A percentile compares a stretch with the other conserved stretches of the same genome.
These are phyloP conservation scores for Penstemon newberryi DNA, from an alignment of 257 asterid species.

Conservation along the genomic window DNA sequence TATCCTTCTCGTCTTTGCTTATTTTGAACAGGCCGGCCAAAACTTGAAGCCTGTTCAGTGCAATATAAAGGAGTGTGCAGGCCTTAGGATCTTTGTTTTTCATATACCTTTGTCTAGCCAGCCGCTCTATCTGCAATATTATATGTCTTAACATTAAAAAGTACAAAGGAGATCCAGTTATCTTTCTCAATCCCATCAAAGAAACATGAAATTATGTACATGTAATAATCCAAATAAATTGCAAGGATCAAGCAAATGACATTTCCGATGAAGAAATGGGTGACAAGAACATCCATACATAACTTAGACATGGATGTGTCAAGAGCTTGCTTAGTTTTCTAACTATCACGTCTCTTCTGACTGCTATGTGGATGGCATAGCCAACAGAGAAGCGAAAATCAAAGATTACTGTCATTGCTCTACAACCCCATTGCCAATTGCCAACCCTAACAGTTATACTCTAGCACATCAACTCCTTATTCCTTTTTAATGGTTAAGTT, in stretches of 20 bases:
- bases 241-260: too few species aligned
- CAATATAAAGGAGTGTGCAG: slow-evolving; percentile 85
- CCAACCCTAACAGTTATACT: not conserved
- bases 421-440: slow-evolving; percentile 16
- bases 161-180: slow-evolving; percentile 7
- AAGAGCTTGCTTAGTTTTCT: slow-evolving; percentile 13
- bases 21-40: slow-evolving; percentile 91
- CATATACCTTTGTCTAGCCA: slow-evolving; percentile 85
- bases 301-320: slow-evolving; percentile 19
- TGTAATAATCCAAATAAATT: too few species aligned
- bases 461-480: not conserved
- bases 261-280: too few species aligned
- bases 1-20: slow-evolving; percentile 93
- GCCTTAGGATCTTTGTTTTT: slow-evolving; percentile 89
- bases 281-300: not conserved
- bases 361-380: slow-evolving; percentile 9
- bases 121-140: slow-evolving; percentile 78
- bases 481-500: slow-evolving; percentile 12
- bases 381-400: slow-evolving; percentile 18
- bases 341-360: not conserved
- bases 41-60: slow-evolving; percentile 91
- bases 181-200: slow-evolving; percentile 3
- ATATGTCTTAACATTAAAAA: slow-evolving; percentile 27
- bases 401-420: slow-evolving; percentile 10
- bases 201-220: too few species aligned